Evolutionary conservation across 495 filamentous ascomycete genomes (phyloP).

Genomic region (Elasticomyces elasticus): DNA sequence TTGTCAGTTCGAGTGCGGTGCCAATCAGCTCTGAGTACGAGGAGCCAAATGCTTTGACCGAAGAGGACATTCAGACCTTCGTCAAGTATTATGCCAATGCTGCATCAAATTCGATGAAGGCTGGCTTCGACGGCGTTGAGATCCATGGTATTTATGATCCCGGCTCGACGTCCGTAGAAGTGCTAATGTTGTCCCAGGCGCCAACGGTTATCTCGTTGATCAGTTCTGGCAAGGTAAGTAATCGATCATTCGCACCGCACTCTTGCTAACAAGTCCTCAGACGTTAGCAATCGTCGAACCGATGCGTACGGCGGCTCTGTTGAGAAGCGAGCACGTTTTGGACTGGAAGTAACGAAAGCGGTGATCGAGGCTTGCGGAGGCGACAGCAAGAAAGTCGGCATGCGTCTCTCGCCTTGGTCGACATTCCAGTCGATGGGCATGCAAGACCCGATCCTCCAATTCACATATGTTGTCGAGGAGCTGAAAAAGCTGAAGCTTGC

Average conservation of each 20-base stretch:
- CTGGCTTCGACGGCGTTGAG: slow-evolving; percentile 71
- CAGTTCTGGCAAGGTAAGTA: slow-evolving; percentile 32
- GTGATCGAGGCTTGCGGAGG: slow-evolving; percentile 54
- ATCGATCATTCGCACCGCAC: not conserved
- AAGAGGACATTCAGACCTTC: slow-evolving; percentile 47
- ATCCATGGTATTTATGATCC: slow-evolving; percentile 37
- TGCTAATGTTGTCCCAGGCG: slow-evolving; percentile 7
- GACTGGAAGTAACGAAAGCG: slow-evolving; percentile 52
- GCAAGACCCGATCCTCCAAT: slow-evolving; percentile 52
- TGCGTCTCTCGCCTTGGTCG: slow-evolving; percentile 55
- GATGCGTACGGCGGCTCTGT: slow-evolving; percentile 60
- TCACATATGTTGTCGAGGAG: slow-evolving; percentile 43
- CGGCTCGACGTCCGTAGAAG: not conserved
- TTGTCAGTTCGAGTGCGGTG: slow-evolving; percentile 41
- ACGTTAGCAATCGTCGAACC: slow-evolving; percentile 36
- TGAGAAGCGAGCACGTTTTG: slow-evolving; percentile 58
- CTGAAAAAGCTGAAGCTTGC: slow-evolving; percentile 45
- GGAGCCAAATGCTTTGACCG: slow-evolving; percentile 41
- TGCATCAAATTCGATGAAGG: slow-evolving; percentile 52
- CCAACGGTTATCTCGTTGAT: slow-evolving; percentile 52
- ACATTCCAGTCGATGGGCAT: slow-evolving; percentile 59
- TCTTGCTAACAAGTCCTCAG: no score
- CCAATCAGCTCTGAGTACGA: slow-evolving; percentile 31
- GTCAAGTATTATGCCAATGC: slow-evolving; percentile 50
- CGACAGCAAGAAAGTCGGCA: slow-evolving; percentile 40